phyloP scores from a whole-genome alignment of 371 early-diverging fungal species.

The Chytridium lagenaria region DNA sequence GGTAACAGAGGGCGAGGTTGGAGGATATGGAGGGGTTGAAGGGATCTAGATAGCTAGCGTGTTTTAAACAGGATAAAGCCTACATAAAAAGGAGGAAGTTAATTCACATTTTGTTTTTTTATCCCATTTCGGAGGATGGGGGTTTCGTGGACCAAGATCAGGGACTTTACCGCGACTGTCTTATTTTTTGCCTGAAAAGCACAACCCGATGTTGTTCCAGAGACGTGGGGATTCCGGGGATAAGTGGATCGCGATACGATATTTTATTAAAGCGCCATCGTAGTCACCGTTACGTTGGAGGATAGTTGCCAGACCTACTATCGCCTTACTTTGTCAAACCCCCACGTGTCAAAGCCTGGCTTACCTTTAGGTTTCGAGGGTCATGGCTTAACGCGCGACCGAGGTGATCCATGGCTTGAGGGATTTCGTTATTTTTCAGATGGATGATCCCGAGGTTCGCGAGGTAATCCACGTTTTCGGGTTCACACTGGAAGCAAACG shows the following conservation, averaged over 20 bases:
- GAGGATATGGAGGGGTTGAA: conserved; percentile 4
- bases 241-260: conserved; percentile 14
- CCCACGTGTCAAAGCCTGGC: not conserved
- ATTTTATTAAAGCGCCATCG: conserved; percentile 25
- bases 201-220: conserved; percentile 33
- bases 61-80: conserved; percentile 23
- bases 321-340: not conserved
- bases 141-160: too few relatives aligned
- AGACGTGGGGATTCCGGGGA: conserved; percentile 9
- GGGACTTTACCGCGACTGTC: conserved; percentile 19
- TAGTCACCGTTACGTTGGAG: conserved; percentile 16
- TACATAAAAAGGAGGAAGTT: too few relatives aligned
- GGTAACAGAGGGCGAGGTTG: conserved; percentile 18
- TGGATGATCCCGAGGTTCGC: not conserved
- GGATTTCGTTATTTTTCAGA: not conserved
- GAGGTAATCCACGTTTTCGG: conserved; percentile 9
- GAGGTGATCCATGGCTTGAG: not conserved
- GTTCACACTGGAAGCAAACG: not conserved
- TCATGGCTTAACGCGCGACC: not conserved
- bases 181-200: conserved; percentile 24
- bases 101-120: not conserved
- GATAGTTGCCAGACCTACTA: not conserved
- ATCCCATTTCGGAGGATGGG: not conserved
- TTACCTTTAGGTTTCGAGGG: not conserved
- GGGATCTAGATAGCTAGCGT: conserved; percentile 18